Conservation (phyloP, 352 stramenopile species). For the Phytophthora niederhauseri region DNA sequence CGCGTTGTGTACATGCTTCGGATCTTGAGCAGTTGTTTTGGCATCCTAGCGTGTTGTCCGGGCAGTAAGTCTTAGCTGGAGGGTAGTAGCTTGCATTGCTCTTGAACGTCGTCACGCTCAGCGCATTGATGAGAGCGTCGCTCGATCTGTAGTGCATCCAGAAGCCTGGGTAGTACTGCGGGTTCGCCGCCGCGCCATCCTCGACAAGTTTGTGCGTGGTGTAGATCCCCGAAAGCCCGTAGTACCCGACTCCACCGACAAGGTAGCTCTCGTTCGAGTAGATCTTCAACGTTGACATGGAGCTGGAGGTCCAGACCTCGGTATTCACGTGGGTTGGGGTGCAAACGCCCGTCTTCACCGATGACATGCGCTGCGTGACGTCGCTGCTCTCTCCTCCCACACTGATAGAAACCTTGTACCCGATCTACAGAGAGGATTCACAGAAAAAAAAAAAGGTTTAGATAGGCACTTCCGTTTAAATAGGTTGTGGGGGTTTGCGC, state of each 20-base stretch:
- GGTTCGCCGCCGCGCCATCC: conserved; percentile 12
- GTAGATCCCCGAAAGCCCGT: conserved; percentile 53
- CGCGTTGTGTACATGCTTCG: conserved; percentile 45
- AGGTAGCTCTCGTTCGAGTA: conserved; percentile 60
- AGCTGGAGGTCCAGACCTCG: conserved; percentile 55
- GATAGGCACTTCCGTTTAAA: too few species aligned
- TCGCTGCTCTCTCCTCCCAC: conserved; percentile 7
- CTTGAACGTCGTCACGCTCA: conserved; percentile 33
- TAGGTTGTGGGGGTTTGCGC: background rate
- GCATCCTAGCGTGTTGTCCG: conserved; percentile 48
- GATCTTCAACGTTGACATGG: conserved; percentile 34
- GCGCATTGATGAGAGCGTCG: conserved; percentile 40
- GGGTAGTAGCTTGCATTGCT: conserved; percentile 44
- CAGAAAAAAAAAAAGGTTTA: too few species aligned
- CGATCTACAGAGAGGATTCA: conserved; percentile 12
- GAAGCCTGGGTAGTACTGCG: conserved; percentile 46
- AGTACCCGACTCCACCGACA: conserved; percentile 44
- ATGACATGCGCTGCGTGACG: conserved; percentile 44
- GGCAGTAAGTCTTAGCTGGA: conserved; percentile 21
- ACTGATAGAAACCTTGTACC: conserved; percentile 43
- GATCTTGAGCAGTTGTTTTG: conserved; percentile 49
- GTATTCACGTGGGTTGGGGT: conserved; percentile 64
- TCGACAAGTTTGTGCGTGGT: conserved; percentile 49
- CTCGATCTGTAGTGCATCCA: conserved; percentile 57
- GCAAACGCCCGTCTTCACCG: conserved; percentile 37